Percentiles rank a stretch among this genome's conserved stretches.
phyloP scores from a whole-genome alignment of 106 monocot genomes.

The Narthecium ossifragum region DNA sequence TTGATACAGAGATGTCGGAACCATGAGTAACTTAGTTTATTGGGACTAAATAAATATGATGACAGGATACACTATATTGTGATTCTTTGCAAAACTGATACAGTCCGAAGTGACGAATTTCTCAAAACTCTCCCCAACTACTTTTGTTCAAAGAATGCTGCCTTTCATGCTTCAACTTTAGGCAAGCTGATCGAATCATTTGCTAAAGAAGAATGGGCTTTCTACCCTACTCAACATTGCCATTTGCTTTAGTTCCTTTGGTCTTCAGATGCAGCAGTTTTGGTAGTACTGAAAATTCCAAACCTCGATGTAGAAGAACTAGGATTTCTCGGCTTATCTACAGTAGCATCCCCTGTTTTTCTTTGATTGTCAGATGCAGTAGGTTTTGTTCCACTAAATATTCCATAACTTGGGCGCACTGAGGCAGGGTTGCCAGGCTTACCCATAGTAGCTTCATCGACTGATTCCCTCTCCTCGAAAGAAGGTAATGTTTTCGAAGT shows the following conservation, averaged over 20 bases:
- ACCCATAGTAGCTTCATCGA: neutral
- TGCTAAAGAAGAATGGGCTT: too few species aligned
- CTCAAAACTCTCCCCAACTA: too few species aligned
- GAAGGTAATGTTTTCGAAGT: slow-evolving; percentile 4
- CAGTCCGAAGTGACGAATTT: too few species aligned
- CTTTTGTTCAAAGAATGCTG: too few species aligned
- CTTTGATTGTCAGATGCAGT: slow-evolving; percentile 9
- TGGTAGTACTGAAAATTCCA: slow-evolving; percentile 7
- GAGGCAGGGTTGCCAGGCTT: neutral
- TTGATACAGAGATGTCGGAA: too few species aligned
- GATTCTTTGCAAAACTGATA: too few species aligned
- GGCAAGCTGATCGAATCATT: too few species aligned
- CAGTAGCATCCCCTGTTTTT: neutral
- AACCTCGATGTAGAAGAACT: neutral
- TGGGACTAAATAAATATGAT: too few species aligned
- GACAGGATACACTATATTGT: too few species aligned
- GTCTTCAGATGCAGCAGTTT: slow-evolving; percentile 1
- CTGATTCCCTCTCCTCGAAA: neutral
- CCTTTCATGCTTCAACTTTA: too few species aligned
- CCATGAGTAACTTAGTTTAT: too few species aligned
- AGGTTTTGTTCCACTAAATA: slow-evolving; percentile 15
- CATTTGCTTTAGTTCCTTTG: neutral
- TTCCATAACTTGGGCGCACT: slow-evolving; percentile 10
- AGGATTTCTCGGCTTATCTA: neutral
- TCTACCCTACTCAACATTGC: too few species aligned